Conservation (phyloP, 2,329 filamentous ascomycete species). For the Apiospora arundinis region DNA sequence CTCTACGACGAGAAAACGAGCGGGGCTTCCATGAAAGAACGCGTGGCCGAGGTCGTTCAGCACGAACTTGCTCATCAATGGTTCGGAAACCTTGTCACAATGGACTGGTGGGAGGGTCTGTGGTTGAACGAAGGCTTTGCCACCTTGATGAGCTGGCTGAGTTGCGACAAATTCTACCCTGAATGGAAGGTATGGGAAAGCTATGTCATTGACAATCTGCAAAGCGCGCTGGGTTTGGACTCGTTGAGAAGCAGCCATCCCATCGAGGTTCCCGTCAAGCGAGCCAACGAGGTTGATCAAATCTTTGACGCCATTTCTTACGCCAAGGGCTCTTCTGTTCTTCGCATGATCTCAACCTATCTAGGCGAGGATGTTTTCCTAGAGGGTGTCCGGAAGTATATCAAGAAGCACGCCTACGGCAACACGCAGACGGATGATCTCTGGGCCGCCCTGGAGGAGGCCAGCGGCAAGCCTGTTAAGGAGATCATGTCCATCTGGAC, state of each 20-base stretch:
- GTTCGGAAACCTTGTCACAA: conserved; percentile 97
- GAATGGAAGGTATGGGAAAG: conserved; percentile 99
- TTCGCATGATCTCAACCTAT: conserved; percentile 97
- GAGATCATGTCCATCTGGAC: conserved; percentile 96
- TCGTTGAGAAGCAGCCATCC: conserved; percentile 94
- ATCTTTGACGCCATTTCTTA: conserved; percentile 99
- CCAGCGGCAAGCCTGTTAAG: conserved; percentile 89
- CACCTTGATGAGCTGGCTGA: conserved; percentile 85
- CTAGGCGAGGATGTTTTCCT: conserved; percentile 92
- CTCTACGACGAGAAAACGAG: conserved; percentile 91
- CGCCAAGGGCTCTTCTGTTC: conserved; percentile 92
- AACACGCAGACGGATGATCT: conserved; percentile 92
- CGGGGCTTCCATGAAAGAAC: conserved; percentile 87
- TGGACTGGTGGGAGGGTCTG: conserved; percentile 98
- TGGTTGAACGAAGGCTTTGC: conserved; percentile 97
- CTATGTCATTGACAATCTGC: conserved; percentile 91
- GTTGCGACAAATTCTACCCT: conserved; percentile 90
- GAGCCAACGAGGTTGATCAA: conserved; percentile 95
- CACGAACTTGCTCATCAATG: conserved; percentile 97
- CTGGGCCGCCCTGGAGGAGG: conserved; percentile 86
- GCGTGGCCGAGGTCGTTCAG: conserved; percentile 93
- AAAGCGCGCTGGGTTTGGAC: conserved; percentile 85
- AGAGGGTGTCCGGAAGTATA: conserved; percentile 86
- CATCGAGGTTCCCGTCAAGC: conserved; percentile 95
- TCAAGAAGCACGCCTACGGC: conserved; percentile 96